phyloP scores from a whole-genome alignment of 163 green algal species.

The Chlamydomonas reinhardtii region DNA sequence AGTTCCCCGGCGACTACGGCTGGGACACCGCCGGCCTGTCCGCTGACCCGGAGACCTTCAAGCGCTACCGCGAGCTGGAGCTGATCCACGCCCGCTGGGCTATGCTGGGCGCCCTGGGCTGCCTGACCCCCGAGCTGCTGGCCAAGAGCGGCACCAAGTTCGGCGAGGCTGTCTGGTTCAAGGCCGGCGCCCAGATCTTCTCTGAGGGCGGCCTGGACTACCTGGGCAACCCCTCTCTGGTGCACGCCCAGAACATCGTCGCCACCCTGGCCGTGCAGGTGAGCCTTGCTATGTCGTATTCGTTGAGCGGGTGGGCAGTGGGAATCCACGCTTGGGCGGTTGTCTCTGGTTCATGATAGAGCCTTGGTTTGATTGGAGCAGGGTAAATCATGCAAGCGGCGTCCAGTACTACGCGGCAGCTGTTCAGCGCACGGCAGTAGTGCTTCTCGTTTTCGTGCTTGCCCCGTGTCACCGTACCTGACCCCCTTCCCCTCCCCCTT shows the following conservation, averaged over 20 bases:
- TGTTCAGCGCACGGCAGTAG: too few relatives aligned
- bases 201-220: constrained; percentile 85
- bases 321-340: too few relatives aligned
- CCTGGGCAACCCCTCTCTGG: constrained; percentile 86
- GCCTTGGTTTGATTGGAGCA: too few relatives aligned
- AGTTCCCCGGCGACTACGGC: constrained; percentile 94
- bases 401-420: too few relatives aligned
- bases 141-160: constrained; percentile 65
- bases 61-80: constrained; percentile 60
- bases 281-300: neutral
- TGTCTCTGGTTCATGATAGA: too few relatives aligned
- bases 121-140: constrained; percentile 82
- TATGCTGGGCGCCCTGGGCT: constrained; percentile 84
- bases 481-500: too few relatives aligned
- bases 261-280: constrained; percentile 82
- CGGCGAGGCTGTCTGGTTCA: constrained; percentile 91
- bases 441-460: too few relatives aligned
- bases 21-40: constrained; percentile 92
- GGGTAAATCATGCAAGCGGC: too few relatives aligned
- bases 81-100: constrained; percentile 85
- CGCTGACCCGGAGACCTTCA: constrained; percentile 77
- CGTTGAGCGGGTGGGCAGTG: too few relatives aligned
- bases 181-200: constrained; percentile 94
- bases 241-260: constrained; percentile 91
- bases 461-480: too few relatives aligned